These are phyloP conservation scores for Trypethelium eluteriae DNA, from an alignment of 495 filamentous ascomycete species.

Conservation along the genomic window DNA sequence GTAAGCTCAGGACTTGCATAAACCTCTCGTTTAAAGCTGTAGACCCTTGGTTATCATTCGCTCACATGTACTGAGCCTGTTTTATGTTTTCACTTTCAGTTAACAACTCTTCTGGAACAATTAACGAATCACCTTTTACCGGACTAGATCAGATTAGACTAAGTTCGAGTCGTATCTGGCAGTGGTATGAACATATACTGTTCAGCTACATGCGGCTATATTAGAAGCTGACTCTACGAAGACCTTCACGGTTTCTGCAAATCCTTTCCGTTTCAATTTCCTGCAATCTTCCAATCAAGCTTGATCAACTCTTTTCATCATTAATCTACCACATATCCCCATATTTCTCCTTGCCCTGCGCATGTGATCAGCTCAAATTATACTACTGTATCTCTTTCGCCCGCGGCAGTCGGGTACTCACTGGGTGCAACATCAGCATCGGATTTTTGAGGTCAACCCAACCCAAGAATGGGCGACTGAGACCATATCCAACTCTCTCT, in stretches of 20 bases:
- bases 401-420: not conserved
- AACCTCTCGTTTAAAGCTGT: not conserved
- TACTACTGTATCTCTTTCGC: not conserved
- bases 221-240: not conserved
- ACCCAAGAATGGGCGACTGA: slow-evolving; percentile 32
- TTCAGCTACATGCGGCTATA: not conserved
- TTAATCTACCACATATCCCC: slow-evolving; percentile 8
- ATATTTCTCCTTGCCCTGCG: slow-evolving; percentile 4
- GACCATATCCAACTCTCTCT: slow-evolving; percentile 29
- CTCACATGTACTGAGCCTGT: not conserved
- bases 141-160: not conserved
- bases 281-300: not conserved
- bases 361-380: not conserved
- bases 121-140: not conserved
- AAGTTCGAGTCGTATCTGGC: not conserved
- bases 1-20: not conserved
- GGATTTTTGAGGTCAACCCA: slow-evolving; percentile 36
- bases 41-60: not conserved
- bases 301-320: not conserved
- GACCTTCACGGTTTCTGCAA: not conserved
- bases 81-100: not conserved
- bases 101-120: not conserved
- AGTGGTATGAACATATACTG: not conserved
- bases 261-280: not conserved
- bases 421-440: slow-evolving; percentile 17